Evolutionary conservation across 208 protist genomes (phyloP).

Genomic region (Naegleria gruberi): DNA sequence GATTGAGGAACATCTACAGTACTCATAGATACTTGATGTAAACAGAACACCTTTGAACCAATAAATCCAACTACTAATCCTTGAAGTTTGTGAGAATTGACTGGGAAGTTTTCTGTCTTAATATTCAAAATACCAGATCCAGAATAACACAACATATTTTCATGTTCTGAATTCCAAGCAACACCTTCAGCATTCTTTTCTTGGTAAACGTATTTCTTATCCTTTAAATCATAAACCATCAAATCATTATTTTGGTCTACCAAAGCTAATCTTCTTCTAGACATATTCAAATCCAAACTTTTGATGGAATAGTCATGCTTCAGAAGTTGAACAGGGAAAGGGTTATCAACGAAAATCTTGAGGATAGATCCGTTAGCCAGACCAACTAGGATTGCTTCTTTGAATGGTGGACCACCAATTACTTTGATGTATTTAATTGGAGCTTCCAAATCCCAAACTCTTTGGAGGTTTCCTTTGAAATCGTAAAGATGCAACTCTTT

Average conservation of each 20-base stretch:
- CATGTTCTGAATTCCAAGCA: constrained; percentile 80
- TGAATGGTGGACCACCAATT: constrained; percentile 67
- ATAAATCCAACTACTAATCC: constrained; percentile 90
- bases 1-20: constrained; percentile 84
- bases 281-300: constrained; percentile 69
- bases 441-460: constrained; percentile 86
- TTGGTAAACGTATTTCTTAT: constrained; percentile 73
- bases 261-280: constrained; percentile 74
- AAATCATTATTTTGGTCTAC: constrained; percentile 75
- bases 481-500: constrained; percentile 72
- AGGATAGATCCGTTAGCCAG: constrained; percentile 74
- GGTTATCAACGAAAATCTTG: constrained; percentile 91
- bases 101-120: constrained; percentile 78
- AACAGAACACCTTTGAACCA: constrained; percentile 82
- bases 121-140: constrained; percentile 70
- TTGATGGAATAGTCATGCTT: constrained; percentile 61
- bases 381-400: constrained; percentile 82
- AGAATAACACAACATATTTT: constrained; percentile 87
- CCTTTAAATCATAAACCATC: constrained; percentile 77
- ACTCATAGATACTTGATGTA: constrained; percentile 67
- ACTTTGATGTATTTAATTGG: constrained; percentile 86
- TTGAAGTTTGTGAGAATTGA: constrained; percentile 78
- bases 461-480: constrained; percentile 70
- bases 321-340: constrained; percentile 81
- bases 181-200: constrained; percentile 74